Percentiles rank a stretch among this genome's conserved stretches.
These are phyloP conservation scores for Saccharomycopsis selenospora DNA, from an alignment of 805 yeast species.

Conservation along the genomic window DNA sequence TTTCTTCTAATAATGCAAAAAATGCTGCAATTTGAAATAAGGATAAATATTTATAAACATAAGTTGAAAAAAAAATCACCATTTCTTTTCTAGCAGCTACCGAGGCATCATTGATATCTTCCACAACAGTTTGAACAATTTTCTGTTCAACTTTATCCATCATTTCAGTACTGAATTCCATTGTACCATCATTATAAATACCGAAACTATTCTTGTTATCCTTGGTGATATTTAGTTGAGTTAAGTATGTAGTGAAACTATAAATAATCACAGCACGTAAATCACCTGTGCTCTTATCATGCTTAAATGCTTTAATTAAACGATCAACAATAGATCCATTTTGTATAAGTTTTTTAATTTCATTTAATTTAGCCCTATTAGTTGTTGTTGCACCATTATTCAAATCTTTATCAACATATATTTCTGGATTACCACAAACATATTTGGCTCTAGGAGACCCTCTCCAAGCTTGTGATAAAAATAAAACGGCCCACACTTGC, in stretches of 20 bases:
- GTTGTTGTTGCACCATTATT: background rate
- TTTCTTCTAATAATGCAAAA: constrained; percentile 75
- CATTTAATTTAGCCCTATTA: too few species aligned
- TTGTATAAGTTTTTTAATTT: background rate
- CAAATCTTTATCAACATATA: background rate
- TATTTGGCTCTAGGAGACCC: constrained; percentile 68
- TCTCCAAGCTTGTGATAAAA: constrained; percentile 71
- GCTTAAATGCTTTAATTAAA: constrained; percentile 54
- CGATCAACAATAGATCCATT: constrained; percentile 18
- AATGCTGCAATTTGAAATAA: constrained; percentile 84
- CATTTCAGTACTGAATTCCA: constrained; percentile 28
- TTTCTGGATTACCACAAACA: constrained; percentile 36
- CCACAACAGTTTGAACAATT: constrained; percentile 60
- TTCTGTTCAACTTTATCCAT: constrained; percentile 61
- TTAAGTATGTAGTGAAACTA: constrained; percentile 53
- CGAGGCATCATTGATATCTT: constrained; percentile 78
- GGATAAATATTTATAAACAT: constrained; percentile 59
- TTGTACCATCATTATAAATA: background rate
- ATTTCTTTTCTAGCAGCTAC: constrained; percentile 83
- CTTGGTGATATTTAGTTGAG: background rate
- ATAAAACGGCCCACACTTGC: constrained; percentile 86
- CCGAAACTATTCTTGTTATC: background rate
- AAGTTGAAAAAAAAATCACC: constrained; percentile 65
- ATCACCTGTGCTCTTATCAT: constrained; percentile 76
- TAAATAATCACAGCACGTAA: constrained; percentile 78